A percentile compares a stretch with the other conserved stretches of the same genome.
Evolutionary conservation across 2,329 filamentous ascomycete genomes (phyloP).

Genomic region (Penicillium sp.): DNA sequence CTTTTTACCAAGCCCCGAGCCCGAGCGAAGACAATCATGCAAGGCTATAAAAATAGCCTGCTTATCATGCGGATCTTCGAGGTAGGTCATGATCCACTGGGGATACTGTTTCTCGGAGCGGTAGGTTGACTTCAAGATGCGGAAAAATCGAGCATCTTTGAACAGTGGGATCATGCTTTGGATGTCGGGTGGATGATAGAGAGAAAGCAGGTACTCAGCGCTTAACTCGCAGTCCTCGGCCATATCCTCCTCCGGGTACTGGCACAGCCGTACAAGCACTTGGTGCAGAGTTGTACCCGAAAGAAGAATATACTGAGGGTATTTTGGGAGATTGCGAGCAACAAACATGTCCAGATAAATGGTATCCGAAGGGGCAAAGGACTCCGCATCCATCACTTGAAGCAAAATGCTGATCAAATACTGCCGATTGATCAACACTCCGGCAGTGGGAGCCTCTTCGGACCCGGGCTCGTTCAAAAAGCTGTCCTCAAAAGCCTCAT

Average conservation of each 20-base stretch:
- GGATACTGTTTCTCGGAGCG: conserved; percentile 76
- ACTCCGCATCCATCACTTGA: conserved; percentile 76
- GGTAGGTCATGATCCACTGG: conserved; percentile 75
- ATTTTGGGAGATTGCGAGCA: conserved; percentile 92
- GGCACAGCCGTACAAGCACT: conserved; percentile 79
- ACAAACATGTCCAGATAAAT: conserved; percentile 99
- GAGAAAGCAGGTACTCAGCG: conserved; percentile 88
- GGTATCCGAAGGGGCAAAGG: conserved; percentile 76
- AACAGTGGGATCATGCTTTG: conserved; percentile 75
- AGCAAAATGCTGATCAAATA: conserved; percentile 89
- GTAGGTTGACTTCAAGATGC: conserved; percentile 89
- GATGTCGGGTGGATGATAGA: conserved; percentile 87
- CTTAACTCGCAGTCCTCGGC: conserved; percentile 96
- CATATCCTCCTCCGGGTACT: conserved; percentile 76
- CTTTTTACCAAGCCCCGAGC: conserved; percentile 64
- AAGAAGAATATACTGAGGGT: conserved; percentile 90
- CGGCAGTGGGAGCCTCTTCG: conserved; percentile 57
- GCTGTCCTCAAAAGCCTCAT: conserved; percentile 94
- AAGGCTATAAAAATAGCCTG: conserved; percentile 78
- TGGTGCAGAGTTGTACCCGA: conserved; percentile 82
- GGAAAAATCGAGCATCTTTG: conserved; percentile 78
- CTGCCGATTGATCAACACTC: conserved; percentile 79
- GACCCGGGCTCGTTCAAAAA: conserved; percentile 80
- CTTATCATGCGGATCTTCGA: conserved; percentile 79
- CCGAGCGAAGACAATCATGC: conserved; percentile 68